Conservation (phyloP, 2,329 filamentous ascomycete species). For the Arthroderma sp. region DNA sequence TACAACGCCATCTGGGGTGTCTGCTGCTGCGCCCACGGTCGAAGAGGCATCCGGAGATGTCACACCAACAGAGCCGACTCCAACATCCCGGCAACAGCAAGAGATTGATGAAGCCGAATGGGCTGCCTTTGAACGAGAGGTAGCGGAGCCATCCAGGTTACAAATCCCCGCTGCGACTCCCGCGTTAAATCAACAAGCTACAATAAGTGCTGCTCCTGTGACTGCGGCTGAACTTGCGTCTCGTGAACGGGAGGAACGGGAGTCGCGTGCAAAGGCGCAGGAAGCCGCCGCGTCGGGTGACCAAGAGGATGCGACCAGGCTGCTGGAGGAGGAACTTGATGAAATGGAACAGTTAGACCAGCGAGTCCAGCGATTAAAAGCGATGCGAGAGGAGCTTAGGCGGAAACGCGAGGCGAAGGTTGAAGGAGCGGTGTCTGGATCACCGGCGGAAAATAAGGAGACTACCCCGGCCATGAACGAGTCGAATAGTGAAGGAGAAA, state of each 20-base stretch:
- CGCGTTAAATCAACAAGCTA: slow-evolving; percentile 33
- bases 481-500: slow-evolving; percentile 40
- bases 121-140: slow-evolving; percentile 76
- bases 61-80: neutral
- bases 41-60: slow-evolving; percentile 9
- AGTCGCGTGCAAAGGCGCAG: slow-evolving; percentile 29
- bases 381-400: slow-evolving; percentile 54
- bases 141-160: slow-evolving; percentile 39
- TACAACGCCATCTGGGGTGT: neutral
- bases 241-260: slow-evolving; percentile 35
- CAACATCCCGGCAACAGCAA: slow-evolving; percentile 4
- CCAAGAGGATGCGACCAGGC: slow-evolving; percentile 60
- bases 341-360: slow-evolving; percentile 70
- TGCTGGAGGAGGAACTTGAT: slow-evolving; percentile 65
- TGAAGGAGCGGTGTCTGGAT: slow-evolving; percentile 17
- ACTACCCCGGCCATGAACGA: slow-evolving; percentile 37
- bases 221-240: slow-evolving; percentile 50
- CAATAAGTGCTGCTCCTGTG: slow-evolving; percentile 57
- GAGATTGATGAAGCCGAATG: slow-evolving; percentile 63
- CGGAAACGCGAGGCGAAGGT: slow-evolving; percentile 24
- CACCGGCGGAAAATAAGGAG: slow-evolving; percentile 18
- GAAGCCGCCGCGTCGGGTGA: slow-evolving; percentile 52
- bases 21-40: slow-evolving; percentile 6
- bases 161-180: slow-evolving; percentile 20
- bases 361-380: slow-evolving; percentile 54